Evolutionary conservation across 345 rosid species (phyloP).

Genomic region (Bruguiera parviflora): DNA sequence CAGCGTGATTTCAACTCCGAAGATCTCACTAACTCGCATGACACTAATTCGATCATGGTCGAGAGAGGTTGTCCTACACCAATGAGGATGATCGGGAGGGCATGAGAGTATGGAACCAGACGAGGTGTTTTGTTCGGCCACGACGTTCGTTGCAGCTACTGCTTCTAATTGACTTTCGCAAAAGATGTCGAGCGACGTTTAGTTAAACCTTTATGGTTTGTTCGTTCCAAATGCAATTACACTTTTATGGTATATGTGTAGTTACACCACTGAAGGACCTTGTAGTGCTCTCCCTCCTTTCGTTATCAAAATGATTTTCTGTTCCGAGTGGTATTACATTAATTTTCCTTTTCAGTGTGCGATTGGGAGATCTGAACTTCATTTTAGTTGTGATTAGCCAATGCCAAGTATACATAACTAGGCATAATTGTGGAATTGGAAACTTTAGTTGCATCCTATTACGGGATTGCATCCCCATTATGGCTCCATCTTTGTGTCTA

Average conservation of each 20-base stretch:
- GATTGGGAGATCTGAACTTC: no score
- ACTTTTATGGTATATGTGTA: no score
- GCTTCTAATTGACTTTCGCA: constrained; percentile 22
- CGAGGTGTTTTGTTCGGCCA: constrained; percentile 80
- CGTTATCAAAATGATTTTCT: constrained; percentile 83
- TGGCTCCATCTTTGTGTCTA: no score
- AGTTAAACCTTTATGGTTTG: constrained; percentile 77
- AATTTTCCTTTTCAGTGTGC: background rate
- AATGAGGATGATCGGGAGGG: constrained; percentile 92
- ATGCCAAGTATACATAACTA: no score
- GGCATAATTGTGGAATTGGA: no score
- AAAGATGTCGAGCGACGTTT: constrained; percentile 56
- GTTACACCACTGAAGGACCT: constrained; percentile 64
- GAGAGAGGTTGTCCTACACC: constrained; percentile 47
- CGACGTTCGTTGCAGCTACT: constrained; percentile 66
- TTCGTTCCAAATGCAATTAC: constrained; percentile 25
- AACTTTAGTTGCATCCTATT: no score
- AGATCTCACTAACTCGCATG: background rate
- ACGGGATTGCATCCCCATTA: background rate
- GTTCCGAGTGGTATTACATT: constrained; percentile 69
- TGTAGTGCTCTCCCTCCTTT: constrained; percentile 81
- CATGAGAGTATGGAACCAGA: constrained; percentile 85
- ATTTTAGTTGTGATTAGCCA: no score
- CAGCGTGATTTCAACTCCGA: constrained; percentile 20
- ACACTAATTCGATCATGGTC: constrained; percentile 57